Conservation (phyloP, 1,284 basidiomycete species). For the Coniferiporia weirii region DNA sequence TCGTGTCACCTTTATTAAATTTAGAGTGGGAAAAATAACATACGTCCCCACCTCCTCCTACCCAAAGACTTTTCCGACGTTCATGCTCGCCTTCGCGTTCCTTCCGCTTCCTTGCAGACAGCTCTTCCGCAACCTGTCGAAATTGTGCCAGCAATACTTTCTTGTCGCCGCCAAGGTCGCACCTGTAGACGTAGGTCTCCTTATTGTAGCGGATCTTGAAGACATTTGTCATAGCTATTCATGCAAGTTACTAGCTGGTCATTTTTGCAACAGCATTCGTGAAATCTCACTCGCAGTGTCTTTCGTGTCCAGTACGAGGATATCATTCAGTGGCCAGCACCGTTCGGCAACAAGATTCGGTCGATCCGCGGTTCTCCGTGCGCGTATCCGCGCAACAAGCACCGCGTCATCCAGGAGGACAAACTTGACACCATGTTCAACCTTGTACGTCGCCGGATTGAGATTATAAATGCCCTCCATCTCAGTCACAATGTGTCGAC, state of each 20-base stretch:
- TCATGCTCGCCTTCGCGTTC: constrained; percentile 91
- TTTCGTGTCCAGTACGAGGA: constrained; percentile 92
- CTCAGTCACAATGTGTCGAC: constrained; percentile 87
- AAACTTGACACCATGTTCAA: constrained; percentile 82
- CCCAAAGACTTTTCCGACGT: constrained; percentile 77
- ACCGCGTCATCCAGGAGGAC: constrained; percentile 91
- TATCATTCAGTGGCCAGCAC: constrained; percentile 90
- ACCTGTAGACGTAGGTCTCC: constrained; percentile 91
- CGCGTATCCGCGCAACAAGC: constrained; percentile 71
- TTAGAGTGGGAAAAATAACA: constrained; percentile 24
- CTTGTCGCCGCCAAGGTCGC: constrained; percentile 80
- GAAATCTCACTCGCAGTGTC: constrained; percentile 74
- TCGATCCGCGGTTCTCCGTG: constrained; percentile 43
- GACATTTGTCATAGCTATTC: constrained; percentile 86
- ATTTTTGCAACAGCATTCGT: background rate
- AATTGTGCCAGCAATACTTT: constrained; percentile 81
- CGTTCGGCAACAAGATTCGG: constrained; percentile 86
- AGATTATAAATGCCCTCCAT: constrained; percentile 81
- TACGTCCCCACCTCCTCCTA: constrained; percentile 49
- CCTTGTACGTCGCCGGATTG: constrained; percentile 94
- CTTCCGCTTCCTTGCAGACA: constrained; percentile 82
- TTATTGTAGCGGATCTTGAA: constrained; percentile 94
- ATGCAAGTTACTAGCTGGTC: background rate
- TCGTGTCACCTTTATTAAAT: background rate
- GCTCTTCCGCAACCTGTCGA: constrained; percentile 87